Base-by-base conservation (phyloP, 805 yeast species). In the Naumovozyma castellii region DNA sequence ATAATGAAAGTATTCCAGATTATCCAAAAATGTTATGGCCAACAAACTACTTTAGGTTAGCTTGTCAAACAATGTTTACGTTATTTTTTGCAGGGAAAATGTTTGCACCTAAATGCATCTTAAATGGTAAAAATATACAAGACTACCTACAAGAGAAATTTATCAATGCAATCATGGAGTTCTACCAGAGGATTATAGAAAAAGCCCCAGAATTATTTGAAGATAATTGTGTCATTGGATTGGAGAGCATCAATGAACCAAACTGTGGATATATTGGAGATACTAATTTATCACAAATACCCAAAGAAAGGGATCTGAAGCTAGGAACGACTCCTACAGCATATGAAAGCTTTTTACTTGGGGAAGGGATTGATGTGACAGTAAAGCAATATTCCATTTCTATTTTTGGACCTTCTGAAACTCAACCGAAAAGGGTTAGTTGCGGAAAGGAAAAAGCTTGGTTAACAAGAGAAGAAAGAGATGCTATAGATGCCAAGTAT, bases 1-100 rank as follows among this genome's bases (percentile, higher is more conserved):
- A n/a, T n/a, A 49, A 50, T 14, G 39, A 57, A 9, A 22, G 6
- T 22, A 22, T 22, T 22, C 49, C 41, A 13, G 32, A 33, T 22
- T 83, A 73, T 56, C 86, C 87, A 5, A 82, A 84, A 51, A 88
- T 88, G 97, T 67, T 87, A 27, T 88, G 97, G 97, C 78, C 95
- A 0, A 78, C 96, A 1, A 88, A 88, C 59, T 86, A 87, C 54
- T 73, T 68, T 44, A 69, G 92, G 28, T 64, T 86, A 43, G 95
- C 86, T 2, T 68, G 82, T 28, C 73, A 76, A 44, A 78, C 83
- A 6, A 84, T 88, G 92, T 86, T 86, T 59, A 83, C 94, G 0
- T 57, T 85, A 50, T 88, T 88, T 54, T 87, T 83, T 62, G 79
- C 82, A 1, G 97, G 97, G 2, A 69, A 69, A 38, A 62, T 67